Conservation (phyloP, 2,329 filamentous ascomycete species). For the Monosporascus ibericus region DNA sequence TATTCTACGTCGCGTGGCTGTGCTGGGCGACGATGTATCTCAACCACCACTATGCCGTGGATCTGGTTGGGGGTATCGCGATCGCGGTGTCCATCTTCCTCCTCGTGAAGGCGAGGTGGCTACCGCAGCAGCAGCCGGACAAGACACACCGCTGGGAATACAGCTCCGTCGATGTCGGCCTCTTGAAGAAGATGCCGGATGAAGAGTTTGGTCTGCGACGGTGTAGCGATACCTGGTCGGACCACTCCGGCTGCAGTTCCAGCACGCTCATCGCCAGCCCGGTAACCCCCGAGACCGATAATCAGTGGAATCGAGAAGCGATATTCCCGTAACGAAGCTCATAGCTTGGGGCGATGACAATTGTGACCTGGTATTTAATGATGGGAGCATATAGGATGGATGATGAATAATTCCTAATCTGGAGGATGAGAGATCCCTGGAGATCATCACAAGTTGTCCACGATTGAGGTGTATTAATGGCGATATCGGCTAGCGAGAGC, state of each 20-base stretch:
- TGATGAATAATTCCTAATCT: no score
- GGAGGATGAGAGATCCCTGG: no score
- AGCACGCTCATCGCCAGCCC: not conserved
- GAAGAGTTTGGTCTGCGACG: constrained; percentile 12
- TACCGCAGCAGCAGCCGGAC: constrained; percentile 75
- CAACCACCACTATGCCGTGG: constrained; percentile 93
- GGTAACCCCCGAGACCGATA: not conserved
- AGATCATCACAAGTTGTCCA: no score
- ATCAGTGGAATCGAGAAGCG: not conserved
- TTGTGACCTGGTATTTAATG: not conserved
- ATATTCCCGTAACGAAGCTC: not conserved
- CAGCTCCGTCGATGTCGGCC: constrained; percentile 83
- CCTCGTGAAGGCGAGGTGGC: constrained; percentile 69
- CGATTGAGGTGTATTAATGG: no score
- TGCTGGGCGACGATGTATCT: constrained; percentile 99
- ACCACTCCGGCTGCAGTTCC: not conserved
- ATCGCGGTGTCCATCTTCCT: constrained; percentile 76
- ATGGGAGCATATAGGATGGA: not conserved
- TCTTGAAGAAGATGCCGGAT: constrained; percentile 34
- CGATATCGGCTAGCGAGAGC: no score
- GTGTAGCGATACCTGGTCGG: not conserved
- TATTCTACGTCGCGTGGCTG: constrained; percentile 83
- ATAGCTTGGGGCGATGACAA: not conserved
- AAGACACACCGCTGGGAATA: constrained; percentile 93
- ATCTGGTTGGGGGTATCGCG: constrained; percentile 80